These are phyloP conservation scores for Recurvomyces mirabilis DNA, from an alignment of 495 filamentous ascomycete genomes.

Conservation along the genomic window DNA sequence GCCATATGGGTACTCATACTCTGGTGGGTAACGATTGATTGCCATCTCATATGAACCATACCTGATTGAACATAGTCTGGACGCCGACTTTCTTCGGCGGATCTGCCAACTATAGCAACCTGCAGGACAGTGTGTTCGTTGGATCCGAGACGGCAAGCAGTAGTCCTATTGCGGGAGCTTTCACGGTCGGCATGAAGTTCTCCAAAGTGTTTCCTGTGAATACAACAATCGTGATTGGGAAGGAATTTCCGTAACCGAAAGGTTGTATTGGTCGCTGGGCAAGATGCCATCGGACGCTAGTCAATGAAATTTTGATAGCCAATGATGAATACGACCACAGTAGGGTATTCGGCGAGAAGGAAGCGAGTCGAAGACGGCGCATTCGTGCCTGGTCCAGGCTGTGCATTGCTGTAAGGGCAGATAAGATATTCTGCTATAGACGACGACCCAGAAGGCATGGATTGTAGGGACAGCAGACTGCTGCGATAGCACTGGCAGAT, in stretches of 20 bases:
- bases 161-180: conserved; percentile 1
- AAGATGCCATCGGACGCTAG: no score
- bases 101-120: conserved; percentile 12
- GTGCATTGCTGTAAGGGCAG: no score
- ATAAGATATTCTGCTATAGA: no score
- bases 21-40: background rate
- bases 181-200: conserved; percentile 5
- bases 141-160: conserved; percentile 14
- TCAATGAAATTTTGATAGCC: no score
- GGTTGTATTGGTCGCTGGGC: no score
- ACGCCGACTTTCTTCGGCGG: conserved; percentile 10
- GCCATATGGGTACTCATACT: conserved; percentile 13
- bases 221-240: conserved; percentile 16
- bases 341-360: no score
- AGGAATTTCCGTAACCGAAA: conserved; percentile 13
- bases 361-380: no score
- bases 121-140: conserved; percentile 20
- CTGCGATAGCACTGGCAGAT: no score
- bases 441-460: no score
- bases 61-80: conserved; percentile 7
- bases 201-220: conserved; percentile 8
- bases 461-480: no score
- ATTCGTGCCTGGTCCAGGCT: no score
- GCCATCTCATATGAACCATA: background rate
- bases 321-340: no score